Conservation (phyloP, 2,329 filamentous ascomycete species). For the Ophiostoma ulmi region DNA sequence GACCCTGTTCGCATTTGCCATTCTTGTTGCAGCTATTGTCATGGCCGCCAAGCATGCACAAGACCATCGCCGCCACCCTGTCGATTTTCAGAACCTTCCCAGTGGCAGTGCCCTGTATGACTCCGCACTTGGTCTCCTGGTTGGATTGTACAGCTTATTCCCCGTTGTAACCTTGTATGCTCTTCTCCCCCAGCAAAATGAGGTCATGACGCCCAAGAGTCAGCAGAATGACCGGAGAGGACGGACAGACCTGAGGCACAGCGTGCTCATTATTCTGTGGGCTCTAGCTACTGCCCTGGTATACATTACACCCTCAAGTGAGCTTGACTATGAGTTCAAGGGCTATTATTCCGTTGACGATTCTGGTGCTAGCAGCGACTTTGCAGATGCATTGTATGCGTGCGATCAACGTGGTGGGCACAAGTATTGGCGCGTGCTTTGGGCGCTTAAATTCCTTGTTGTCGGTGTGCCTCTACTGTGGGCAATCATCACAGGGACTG, state of each 20-base stretch:
- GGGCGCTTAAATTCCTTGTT: neutral
- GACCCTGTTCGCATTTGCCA: neutral
- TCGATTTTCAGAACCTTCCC: neutral
- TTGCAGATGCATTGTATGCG: neutral
- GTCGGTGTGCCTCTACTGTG: neutral
- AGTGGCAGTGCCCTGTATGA: neutral
- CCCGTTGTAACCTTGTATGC: constrained; percentile 2
- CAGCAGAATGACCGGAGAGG: neutral
- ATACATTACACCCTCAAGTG: neutral
- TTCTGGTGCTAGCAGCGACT: neutral
- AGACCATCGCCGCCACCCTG: neutral
- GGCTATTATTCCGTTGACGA: neutral
- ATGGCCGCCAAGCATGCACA: neutral
- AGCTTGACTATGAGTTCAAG: neutral
- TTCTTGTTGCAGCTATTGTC: neutral
- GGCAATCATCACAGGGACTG: neutral
- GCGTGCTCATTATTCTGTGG: neutral
- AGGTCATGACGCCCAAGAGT: neutral
- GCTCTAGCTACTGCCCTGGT: neutral
- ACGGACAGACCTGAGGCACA: neutral
- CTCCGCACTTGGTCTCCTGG: neutral
- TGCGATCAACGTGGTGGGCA: neutral
- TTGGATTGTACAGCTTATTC: neutral
- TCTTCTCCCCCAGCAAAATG: neutral
- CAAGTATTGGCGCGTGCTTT: neutral